Conservation (phyloP, 306 rosid species). For the Castanopsis chinensis region DNA sequence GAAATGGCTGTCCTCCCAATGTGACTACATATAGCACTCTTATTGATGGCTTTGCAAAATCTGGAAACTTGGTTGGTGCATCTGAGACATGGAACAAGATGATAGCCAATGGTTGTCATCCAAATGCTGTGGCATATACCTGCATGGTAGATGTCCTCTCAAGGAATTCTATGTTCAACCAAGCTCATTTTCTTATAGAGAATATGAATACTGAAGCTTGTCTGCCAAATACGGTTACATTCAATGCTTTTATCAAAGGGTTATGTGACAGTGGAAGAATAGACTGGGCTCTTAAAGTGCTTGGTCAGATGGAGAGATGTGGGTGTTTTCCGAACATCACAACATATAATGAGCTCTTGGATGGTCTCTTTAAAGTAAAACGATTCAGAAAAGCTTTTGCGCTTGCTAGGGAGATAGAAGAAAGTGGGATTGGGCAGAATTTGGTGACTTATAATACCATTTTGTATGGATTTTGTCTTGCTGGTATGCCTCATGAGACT, state of each 20-base stretch:
- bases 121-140: slow-evolving; percentile 76
- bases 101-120: slow-evolving; percentile 62
- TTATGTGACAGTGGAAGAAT: slow-evolving; percentile 58
- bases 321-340: slow-evolving; percentile 68
- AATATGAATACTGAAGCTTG: slow-evolving; percentile 66
- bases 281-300: slow-evolving; percentile 58
- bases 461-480: slow-evolving; percentile 61
- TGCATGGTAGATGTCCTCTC: slow-evolving; percentile 85
- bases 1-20: slow-evolving; percentile 48
- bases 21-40: slow-evolving; percentile 66
- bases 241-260: slow-evolving; percentile 72
- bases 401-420: slow-evolving; percentile 60
- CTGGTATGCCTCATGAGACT: slow-evolving; percentile 53
- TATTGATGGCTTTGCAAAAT: slow-evolving; percentile 67
- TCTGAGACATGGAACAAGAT: slow-evolving; percentile 76
- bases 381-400: slow-evolving; percentile 56
- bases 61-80: slow-evolving; percentile 62
- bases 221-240: slow-evolving; percentile 70
- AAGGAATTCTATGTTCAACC: slow-evolving; percentile 54
- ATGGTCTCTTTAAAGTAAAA: slow-evolving; percentile 61
- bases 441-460: slow-evolving; percentile 71
- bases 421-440: slow-evolving; percentile 41
- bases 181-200: slow-evolving; percentile 57
- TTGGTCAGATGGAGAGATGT: slow-evolving; percentile 56
- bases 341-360: slow-evolving; percentile 72